These are phyloP conservation scores for Senna tora DNA, from an alignment of 306 rosid species.

Conservation along the genomic window DNA sequence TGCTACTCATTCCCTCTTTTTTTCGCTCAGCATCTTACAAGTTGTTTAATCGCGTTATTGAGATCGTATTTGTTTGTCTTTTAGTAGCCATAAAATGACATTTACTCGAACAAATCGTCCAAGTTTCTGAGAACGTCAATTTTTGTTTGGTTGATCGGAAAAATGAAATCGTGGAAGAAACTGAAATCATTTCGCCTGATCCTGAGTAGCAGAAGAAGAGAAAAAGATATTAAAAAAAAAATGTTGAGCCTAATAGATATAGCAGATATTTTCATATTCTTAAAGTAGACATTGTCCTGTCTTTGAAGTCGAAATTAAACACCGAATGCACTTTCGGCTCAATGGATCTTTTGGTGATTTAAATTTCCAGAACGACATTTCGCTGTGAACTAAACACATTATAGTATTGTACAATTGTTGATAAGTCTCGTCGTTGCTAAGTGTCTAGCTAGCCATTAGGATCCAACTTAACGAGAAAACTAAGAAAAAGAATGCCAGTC, in stretches of 20 bases:
- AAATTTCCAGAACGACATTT: background rate
- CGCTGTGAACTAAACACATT: background rate
- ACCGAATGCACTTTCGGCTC: background rate
- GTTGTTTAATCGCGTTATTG: background rate
- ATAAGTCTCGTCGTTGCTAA: no score
- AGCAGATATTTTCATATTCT: background rate
- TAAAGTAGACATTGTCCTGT: background rate
- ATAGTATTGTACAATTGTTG: background rate
- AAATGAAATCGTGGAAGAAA: background rate
- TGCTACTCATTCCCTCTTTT: slow-evolving; percentile 40
- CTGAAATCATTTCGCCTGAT: slow-evolving; percentile 5
- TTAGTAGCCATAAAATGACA: background rate
- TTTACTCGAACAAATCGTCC: background rate
- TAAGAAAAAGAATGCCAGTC: background rate
- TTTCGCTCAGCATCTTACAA: slow-evolving; percentile 4
- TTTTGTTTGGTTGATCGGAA: slow-evolving; percentile 22
- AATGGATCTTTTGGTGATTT: background rate
- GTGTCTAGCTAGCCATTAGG: background rate
- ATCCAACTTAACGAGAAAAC: slow-evolving; percentile 19
- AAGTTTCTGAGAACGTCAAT: background rate
- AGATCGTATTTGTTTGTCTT: background rate
- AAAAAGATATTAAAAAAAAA: slow-evolving; percentile 2
- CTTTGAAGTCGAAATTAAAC: background rate
- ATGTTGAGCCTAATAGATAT: background rate
- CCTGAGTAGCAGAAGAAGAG: background rate